phyloP scores from a whole-genome alignment of 441 rosid species.

The Syzygium malaccense region DNA sequence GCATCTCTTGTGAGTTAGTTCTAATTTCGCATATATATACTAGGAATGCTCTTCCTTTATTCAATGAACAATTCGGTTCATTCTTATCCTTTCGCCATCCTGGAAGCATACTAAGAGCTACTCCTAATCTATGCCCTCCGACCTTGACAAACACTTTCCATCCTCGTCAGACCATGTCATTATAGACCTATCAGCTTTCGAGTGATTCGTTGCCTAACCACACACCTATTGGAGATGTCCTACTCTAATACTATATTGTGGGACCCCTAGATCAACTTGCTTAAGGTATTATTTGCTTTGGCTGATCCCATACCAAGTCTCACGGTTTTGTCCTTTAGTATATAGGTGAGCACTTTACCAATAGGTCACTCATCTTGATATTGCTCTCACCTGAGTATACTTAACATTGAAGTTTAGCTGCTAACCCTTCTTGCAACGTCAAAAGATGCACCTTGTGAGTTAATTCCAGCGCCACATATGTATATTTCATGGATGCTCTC shows the following conservation, averaged over 20 bases:
- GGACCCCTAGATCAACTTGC: not conserved
- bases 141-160: not conserved
- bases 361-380: accelerated
- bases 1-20: not conserved
- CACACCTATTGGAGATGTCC: not conserved
- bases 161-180: not conserved
- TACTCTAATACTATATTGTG: not conserved
- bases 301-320: accelerated
- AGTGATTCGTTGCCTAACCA: not conserved
- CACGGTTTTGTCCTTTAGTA: not conserved
- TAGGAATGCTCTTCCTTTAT: not conserved
- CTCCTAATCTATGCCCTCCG: not conserved
- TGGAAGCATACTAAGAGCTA: not conserved
- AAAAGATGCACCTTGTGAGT: not conserved
- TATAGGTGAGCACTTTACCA: not conserved
- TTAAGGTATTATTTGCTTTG: not conserved
- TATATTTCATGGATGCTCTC: not conserved
- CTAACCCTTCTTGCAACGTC: not conserved
- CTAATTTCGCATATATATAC: not conserved
- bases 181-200: not conserved
- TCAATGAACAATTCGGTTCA: not conserved
- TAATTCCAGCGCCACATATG: not conserved
- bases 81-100: not conserved
- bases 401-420: not conserved
- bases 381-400: not conserved